Percentiles rank a stretch among this genome's conserved stretches.
Evolutionary conservation across 1,284 basidiomycete species (phyloP).

Genomic region (Microbotryum lychnidis-dioicae): DNA sequence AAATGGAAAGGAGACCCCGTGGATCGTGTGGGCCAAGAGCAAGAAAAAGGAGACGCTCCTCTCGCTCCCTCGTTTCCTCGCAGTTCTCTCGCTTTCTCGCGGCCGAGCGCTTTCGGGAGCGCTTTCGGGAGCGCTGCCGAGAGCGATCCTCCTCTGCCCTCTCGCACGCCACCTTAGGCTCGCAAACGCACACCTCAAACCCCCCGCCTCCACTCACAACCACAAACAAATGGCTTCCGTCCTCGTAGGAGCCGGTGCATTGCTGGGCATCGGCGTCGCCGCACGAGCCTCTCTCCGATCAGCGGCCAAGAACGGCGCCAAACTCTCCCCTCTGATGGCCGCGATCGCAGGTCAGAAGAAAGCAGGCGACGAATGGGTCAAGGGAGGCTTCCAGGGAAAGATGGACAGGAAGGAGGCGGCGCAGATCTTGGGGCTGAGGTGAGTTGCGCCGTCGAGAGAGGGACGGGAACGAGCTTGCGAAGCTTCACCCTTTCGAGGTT

Average conservation of each 20-base stretch:
- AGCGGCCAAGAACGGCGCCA: constrained; percentile 31
- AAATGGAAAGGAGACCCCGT: too few relatives aligned
- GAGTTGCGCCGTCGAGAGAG: constrained; percentile 39
- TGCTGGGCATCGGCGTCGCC: constrained; percentile 24
- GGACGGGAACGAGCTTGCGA: neutral
- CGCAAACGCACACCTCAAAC: too few relatives aligned
- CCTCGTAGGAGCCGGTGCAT: constrained; percentile 25
- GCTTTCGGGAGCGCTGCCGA: too few relatives aligned
- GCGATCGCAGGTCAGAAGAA: constrained; percentile 27
- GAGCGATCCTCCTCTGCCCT: too few relatives aligned
- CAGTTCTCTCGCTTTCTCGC: neutral
- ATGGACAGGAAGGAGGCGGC: constrained; percentile 95
- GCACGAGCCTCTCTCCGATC: constrained; percentile 30
- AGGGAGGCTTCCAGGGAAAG: constrained; percentile 88
- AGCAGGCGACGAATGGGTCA: constrained; percentile 65
- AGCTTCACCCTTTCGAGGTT: neutral
- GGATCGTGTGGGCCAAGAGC: too few relatives aligned
- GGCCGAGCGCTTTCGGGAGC: too few relatives aligned
- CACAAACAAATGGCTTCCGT: constrained; percentile 12
- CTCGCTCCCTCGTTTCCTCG: too few relatives aligned
- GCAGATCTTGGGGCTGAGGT: constrained; percentile 86
- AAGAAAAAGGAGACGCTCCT: neutral
- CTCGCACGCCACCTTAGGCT: neutral
- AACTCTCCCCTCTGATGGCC: constrained; percentile 28
- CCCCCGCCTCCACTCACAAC: too few relatives aligned